A percentile compares a stretch with the other conserved stretches of the same genome.
Conservation (phyloP, 306 rosid species). For the Potentilla sterilis region DNA sequence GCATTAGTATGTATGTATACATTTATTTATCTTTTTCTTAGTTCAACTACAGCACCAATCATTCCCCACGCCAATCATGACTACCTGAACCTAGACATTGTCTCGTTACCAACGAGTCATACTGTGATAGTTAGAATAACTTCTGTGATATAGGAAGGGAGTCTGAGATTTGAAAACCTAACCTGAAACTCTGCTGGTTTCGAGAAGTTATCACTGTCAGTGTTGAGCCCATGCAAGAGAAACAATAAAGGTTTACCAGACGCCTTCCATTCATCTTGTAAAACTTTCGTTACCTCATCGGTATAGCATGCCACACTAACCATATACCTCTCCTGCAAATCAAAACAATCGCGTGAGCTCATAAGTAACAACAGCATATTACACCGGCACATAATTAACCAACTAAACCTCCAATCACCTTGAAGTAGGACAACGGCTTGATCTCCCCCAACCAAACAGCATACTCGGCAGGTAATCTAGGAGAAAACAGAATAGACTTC, state of each 20-base stretch:
- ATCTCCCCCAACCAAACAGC: constrained; percentile 94
- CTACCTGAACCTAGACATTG: constrained; percentile 1
- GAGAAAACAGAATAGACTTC: constrained; percentile 65
- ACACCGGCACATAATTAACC: background rate
- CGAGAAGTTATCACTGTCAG: constrained; percentile 67
- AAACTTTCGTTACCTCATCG: constrained; percentile 51
- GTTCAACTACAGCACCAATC: background rate
- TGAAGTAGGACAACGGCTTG: constrained; percentile 48
- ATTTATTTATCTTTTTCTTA: background rate
- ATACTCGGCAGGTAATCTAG: constrained; percentile 75
- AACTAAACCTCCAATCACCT: constrained; percentile 44
- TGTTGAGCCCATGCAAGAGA: constrained; percentile 81
- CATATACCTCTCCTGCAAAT: constrained; percentile 70
- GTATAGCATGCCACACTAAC: constrained; percentile 43
- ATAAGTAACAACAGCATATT: background rate
- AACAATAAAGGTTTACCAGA: constrained; percentile 57
- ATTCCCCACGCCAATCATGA: background rate
- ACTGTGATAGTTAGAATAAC: constrained; percentile 13
- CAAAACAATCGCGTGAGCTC: constrained; percentile 19
- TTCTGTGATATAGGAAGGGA: constrained; percentile 6
- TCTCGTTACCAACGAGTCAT: background rate
- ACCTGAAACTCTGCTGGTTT: constrained; percentile 84
- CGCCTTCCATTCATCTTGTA: constrained; percentile 50
- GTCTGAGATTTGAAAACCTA: constrained; percentile 46
- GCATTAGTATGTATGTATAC: background rate